phyloP scores from a whole-genome alignment of 1,284 basidiomycete genomes.

The Dichomitus squalens region DNA sequence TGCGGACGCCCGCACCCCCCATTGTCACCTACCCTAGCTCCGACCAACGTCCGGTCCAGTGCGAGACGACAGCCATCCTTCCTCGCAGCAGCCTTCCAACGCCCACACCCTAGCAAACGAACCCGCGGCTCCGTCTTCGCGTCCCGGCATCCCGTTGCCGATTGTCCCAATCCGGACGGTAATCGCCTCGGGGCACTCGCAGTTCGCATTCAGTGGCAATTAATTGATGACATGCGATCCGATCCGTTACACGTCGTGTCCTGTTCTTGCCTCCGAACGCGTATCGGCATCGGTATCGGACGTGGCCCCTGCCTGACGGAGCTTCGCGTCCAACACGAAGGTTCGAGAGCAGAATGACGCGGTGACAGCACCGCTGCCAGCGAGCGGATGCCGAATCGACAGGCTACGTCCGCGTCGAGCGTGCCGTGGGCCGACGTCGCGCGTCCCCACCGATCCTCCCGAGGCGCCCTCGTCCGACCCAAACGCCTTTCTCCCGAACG shows the following conservation, averaged over 20 bases:
- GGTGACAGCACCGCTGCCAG: too few species aligned
- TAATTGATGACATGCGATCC: background rate
- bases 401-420: too few species aligned
- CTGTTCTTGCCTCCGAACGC: background rate
- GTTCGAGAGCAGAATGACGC: background rate
- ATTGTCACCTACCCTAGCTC: background rate
- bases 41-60: slow-evolving; percentile 9
- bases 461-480: too few species aligned
- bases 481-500: too few species aligned
- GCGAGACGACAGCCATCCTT: background rate
- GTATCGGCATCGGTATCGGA: background rate
- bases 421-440: too few species aligned
- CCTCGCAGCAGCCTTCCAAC: background rate
- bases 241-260: background rate
- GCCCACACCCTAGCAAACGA: background rate
- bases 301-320: background rate
- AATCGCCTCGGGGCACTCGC: background rate
- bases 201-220: background rate
- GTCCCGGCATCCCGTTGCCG: background rate
- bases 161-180: background rate
- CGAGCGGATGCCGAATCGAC: too few species aligned
- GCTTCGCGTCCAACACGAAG: background rate
- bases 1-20: background rate
- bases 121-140: slow-evolving; percentile 11
- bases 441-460: too few species aligned